Conservation (phyloP, 2,329 filamentous ascomycete species). For the Colletotrichum somersetense region DNA sequence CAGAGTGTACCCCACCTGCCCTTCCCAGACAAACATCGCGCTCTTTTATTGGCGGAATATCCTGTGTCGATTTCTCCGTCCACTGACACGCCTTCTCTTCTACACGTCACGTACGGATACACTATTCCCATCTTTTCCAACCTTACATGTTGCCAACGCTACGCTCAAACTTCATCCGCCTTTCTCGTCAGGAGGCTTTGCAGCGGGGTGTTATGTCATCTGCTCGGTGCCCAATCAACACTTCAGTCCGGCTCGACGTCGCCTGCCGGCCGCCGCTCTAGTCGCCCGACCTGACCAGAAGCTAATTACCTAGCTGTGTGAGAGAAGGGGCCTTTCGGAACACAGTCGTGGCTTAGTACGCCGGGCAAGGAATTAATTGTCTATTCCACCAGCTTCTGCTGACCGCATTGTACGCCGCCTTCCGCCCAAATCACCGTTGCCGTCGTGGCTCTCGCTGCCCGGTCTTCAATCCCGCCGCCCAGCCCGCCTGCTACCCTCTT, state of each 20-base stretch:
- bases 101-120: too few relatives aligned
- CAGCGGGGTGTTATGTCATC: neutral
- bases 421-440: neutral
- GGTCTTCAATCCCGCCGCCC: constrained; percentile 7
- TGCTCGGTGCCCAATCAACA: constrained; percentile 13
- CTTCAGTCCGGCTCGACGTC: neutral
- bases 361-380: neutral
- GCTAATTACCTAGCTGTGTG: neutral
- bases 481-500: constrained; percentile 1
- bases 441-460: neutral
- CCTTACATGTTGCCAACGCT: constrained; percentile 5
- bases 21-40: neutral
- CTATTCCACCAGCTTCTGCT: constrained; percentile 18
- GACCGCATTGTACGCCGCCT: neutral
- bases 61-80: constrained; percentile 31
- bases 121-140: constrained; percentile 15
- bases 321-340: neutral
- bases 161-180: constrained; percentile 5
- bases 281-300: constrained; percentile 8
- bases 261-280: constrained; percentile 1
- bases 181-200: neutral
- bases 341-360: neutral
- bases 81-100: constrained; percentile 11
- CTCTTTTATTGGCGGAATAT: constrained; percentile 34
- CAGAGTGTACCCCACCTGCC: constrained; percentile 17